A percentile compares a stretch with the other conserved stretches of the same genome.
Evolutionary conservation across 805 yeast species (phyloP).

Genomic region (Cyberlindnera nakhonratchasimensis): DNA sequence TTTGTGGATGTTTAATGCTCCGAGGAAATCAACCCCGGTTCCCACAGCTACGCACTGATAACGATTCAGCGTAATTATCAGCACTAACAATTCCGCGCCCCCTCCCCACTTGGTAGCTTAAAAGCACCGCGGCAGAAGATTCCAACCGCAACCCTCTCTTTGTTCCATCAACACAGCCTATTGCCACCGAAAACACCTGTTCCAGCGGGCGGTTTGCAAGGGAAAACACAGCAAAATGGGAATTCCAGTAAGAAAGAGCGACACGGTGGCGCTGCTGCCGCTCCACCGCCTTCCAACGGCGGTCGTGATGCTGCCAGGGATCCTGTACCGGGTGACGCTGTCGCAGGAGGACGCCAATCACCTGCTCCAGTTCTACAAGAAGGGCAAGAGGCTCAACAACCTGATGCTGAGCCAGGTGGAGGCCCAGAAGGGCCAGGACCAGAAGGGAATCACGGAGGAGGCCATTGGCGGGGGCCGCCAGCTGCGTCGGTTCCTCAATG

Average conservation of each 20-base stretch:
- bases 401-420: slow-evolving; percentile 19
- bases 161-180: background rate
- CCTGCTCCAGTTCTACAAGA: slow-evolving; percentile 40
- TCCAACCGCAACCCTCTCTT: background rate
- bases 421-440: background rate
- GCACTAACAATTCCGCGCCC: background rate
- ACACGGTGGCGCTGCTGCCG: slow-evolving; percentile 18
- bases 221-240: slow-evolving; percentile 9
- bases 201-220: no score
- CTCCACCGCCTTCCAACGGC: slow-evolving; percentile 23
- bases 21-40: background rate
- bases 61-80: background rate
- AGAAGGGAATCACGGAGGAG: slow-evolving; percentile 7
- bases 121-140: background rate
- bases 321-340: slow-evolving; percentile 56
- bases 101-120: background rate
- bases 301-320: slow-evolving; percentile 56
- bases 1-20: no score
- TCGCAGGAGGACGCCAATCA: slow-evolving; percentile 44
- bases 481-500: slow-evolving; percentile 23
- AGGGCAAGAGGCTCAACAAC: slow-evolving; percentile 20
- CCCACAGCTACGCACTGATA: background rate
- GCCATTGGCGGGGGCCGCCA: slow-evolving; percentile 20
- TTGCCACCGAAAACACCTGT: no score
- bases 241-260: slow-evolving; percentile 2